phyloP scores from a whole-genome alignment of 768 basidiomycete species.

The Lactarius hengduanensis region DNA sequence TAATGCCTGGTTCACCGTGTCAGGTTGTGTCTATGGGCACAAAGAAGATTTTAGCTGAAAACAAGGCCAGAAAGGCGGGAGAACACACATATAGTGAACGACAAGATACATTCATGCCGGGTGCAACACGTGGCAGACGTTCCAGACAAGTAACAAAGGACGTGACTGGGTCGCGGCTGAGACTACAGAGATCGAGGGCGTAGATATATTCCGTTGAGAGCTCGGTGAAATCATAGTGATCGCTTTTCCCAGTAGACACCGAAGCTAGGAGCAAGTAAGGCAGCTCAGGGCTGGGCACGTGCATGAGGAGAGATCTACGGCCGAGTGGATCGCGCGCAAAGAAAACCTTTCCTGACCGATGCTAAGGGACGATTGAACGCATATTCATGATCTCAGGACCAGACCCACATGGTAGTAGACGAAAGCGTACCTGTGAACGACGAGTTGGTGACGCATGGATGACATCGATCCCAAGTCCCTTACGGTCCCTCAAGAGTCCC shows the following conservation, averaged over 20 bases:
- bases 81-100: slow-evolving; percentile 9
- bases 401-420: slow-evolving; percentile 68
- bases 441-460: slow-evolving; percentile 7
- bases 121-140: slow-evolving; percentile 29
- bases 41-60: not conserved
- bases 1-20: slow-evolving; percentile 47
- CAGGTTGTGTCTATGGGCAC: slow-evolving; percentile 42
- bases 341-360: slow-evolving; percentile 48
- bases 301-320: slow-evolving; percentile 78
- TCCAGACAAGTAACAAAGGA: slow-evolving; percentile 14
- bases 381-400: not conserved
- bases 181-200: slow-evolving; percentile 45
- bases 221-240: slow-evolving; percentile 57
- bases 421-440: slow-evolving; percentile 65
- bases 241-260: slow-evolving; percentile 52
- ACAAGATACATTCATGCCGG: not conserved
- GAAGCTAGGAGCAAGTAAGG: slow-evolving; percentile 67
- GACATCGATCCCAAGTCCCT: slow-evolving; percentile 35
- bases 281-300: slow-evolving; percentile 46
- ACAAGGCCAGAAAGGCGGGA: not conserved
- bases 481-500: slow-evolving; percentile 79
- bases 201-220: slow-evolving; percentile 57
- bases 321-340: slow-evolving; percentile 85
- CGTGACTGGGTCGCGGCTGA: slow-evolving; percentile 22
- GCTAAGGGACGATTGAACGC: slow-evolving; percentile 37